Base-by-base conservation (phyloP, 306 rosid species). In the Inga oerstediana region DNA sequence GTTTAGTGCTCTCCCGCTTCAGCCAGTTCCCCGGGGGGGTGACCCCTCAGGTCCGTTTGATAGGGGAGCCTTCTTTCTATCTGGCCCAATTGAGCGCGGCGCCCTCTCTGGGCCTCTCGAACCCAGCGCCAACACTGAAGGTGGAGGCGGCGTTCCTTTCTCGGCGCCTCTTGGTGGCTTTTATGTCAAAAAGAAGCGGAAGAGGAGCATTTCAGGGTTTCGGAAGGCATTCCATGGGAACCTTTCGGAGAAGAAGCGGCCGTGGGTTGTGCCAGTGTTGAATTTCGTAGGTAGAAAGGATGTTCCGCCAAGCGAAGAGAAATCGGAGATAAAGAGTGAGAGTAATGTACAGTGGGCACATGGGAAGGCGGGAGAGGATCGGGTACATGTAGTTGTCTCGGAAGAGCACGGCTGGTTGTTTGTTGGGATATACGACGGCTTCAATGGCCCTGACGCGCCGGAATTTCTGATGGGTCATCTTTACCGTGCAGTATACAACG, bases 331-430 rank as follows among this genome's bases (percentile, higher is more conserved):
- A 35, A 83, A 76, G 56, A 85, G 37, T 34, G 93, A 90, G 86
- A 79, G 83, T 35, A 83, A 94, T 73, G 90, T 90, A 74, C 98
- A 94, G 90, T 94, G 98, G 98, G 97, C 97, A 22, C 92, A 88
- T 1, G 98, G 98, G 19, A 94, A 94, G 86, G 98, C 98, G 1
- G 98, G 98, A 16, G 98, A 94, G 92, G 98, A 94, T 84, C 94
- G 98, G 17, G 98, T 93, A 43, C 98, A 94, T 71, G 98, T 94
- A 44, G 98, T 90, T 27, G 97, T 93, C 1, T 92, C 98, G 84
- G 98, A 92, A 83, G 98, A 94, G 71, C 97, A 94, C 32, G 97
- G 98, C 5, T 94, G 98, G 97, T 78, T 94, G 85, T 94, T 94
- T 76, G 98, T 94, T 13, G 98, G 98, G 74, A 94, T 94, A 80